Evolutionary conservation across 371 early-diverging fungal genomes (phyloP).

Genomic region (Sporodiniella umbellata): DNA sequence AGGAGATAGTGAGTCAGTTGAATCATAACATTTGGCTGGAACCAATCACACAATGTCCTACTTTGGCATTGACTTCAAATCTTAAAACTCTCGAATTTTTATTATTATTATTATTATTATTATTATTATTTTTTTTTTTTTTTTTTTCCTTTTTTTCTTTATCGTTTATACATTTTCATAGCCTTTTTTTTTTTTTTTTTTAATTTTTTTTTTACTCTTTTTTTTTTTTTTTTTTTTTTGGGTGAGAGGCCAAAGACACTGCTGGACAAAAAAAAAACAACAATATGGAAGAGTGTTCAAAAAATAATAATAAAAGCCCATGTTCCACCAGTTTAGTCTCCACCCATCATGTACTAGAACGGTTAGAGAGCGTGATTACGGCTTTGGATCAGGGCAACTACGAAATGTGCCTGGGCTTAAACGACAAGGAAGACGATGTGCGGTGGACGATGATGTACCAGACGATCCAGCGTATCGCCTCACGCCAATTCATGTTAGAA

Average conservation of each 20-base stretch:
- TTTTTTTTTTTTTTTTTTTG: background rate
- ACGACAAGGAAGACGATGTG: background rate
- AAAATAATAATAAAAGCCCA: background rate
- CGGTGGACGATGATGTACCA: background rate
- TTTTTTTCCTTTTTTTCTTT: too few relatives aligned
- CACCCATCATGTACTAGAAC: background rate
- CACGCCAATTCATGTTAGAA: background rate
- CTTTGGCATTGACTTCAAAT: background rate
- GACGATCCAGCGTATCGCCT: background rate
- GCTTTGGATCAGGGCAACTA: background rate
- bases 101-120: too few relatives aligned
- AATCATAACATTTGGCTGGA: background rate
- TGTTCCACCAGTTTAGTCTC: background rate
- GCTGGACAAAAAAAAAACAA: background rate
- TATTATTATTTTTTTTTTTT: too few relatives aligned
- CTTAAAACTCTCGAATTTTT: too few relatives aligned
- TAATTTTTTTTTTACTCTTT: background rate
- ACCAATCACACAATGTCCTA: background rate
- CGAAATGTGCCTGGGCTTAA: background rate
- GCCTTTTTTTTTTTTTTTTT: background rate
- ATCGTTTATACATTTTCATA: too few relatives aligned
- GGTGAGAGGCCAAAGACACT: too few relatives aligned
- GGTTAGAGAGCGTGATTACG: background rate
- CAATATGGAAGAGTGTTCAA: background rate
- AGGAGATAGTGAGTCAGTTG: too few relatives aligned